A percentile compares a stretch with the other conserved stretches of the same genome.
Evolutionary conservation across 768 basidiomycete species (phyloP).

Genomic region (Cystofilobasidium ferigula): DNA sequence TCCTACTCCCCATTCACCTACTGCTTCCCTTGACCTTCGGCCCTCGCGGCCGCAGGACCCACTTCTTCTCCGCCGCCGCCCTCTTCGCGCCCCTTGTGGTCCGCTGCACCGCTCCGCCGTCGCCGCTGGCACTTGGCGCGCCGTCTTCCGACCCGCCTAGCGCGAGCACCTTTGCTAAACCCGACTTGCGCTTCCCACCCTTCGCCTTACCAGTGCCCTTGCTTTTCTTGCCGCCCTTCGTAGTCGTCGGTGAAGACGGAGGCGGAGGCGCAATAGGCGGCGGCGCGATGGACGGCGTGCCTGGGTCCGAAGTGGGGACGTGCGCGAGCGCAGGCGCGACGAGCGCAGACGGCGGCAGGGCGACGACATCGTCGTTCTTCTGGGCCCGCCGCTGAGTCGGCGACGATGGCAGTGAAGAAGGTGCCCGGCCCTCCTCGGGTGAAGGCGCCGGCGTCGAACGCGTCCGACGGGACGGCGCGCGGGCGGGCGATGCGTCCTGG

Average conservation of each 20-base stretch:
- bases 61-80: too few relatives aligned
- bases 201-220: not conserved
- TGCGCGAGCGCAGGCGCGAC: not conserved
- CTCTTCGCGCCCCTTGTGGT: too few relatives aligned
- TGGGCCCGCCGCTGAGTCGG: not conserved
- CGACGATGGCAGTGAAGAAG: not conserved
- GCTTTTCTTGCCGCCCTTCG: too few relatives aligned
- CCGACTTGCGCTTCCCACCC: not conserved
- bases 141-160: not conserved
- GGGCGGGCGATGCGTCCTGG: too few relatives aligned
- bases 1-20: too few relatives aligned
- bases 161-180: not conserved
- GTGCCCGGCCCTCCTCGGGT: too few relatives aligned
- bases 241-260: not conserved
- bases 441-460: too few relatives aligned
- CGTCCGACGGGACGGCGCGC: too few relatives aligned
- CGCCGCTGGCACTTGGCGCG: too few relatives aligned
- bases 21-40: too few relatives aligned
- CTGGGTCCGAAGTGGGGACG: not conserved
- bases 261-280: not conserved
- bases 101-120: too few relatives aligned
- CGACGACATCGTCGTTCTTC: not conserved
- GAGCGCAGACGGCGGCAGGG: not conserved
- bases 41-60: too few relatives aligned
- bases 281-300: not conserved